A percentile compares a stretch with the other conserved stretches of the same genome.
Conservation (phyloP, 371 early-diverging fungal genomes). For the Mucor mucedo region DNA sequence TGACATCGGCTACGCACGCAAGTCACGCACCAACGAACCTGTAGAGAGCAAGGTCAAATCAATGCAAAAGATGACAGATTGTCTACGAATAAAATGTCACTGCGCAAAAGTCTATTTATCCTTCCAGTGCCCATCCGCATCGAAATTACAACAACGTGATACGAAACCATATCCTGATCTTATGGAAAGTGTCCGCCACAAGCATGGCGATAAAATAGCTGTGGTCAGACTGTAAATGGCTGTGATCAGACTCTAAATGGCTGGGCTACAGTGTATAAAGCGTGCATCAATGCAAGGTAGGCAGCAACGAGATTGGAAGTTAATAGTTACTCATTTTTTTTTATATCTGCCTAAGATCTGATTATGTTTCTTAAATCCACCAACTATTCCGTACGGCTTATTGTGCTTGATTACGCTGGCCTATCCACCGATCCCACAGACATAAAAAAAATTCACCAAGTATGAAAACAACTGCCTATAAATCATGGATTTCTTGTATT, state of each 20-base stretch:
- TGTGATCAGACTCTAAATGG: no score
- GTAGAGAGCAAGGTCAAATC: no score
- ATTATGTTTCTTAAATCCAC: slow-evolving; percentile 16
- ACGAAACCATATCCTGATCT: slow-evolving; percentile 5
- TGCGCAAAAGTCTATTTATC: no score
- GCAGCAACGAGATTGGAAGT: slow-evolving; percentile 15
- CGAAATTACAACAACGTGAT: neutral
- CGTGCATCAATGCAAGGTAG: slow-evolving; percentile 16
- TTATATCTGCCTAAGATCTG: slow-evolving; percentile 16
- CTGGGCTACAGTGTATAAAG: no score
- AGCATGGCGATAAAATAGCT: slow-evolving; percentile 17
- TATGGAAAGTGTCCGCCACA: slow-evolving; percentile 11
- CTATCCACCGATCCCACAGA: neutral
- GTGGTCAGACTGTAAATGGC: no score
- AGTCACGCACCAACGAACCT: no score
- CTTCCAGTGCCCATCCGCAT: no score
- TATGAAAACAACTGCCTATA: slow-evolving; percentile 16
- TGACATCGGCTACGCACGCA: no score
- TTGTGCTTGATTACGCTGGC: slow-evolving; percentile 14
- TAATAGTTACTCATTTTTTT: slow-evolving; percentile 15
- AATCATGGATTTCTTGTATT: slow-evolving; percentile 16
- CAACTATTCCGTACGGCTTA: slow-evolving; percentile 18
- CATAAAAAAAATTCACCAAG: slow-evolving; percentile 11
- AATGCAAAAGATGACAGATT: no score
- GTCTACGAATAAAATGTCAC: no score